phyloP scores from a whole-genome alignment of 108 stramenopile genomes.

The Cyclostephanos invisitatus region DNA sequence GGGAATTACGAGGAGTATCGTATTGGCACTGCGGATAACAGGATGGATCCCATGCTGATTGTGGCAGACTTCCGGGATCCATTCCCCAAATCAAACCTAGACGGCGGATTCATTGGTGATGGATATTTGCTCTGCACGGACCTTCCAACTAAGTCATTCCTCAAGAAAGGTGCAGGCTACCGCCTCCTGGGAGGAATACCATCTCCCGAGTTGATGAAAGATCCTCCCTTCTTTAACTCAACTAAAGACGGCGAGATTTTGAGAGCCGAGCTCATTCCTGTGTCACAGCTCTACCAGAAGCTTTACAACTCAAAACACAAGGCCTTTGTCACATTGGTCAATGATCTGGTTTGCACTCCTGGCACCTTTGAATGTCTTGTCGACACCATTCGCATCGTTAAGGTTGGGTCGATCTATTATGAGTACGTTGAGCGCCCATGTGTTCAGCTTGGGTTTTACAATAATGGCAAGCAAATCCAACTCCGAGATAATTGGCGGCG shows the following conservation, averaged over 20 bases:
- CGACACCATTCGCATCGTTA: slow-evolving; percentile 54
- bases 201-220: slow-evolving; percentile 40
- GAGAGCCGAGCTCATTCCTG: slow-evolving; percentile 17
- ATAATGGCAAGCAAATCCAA: slow-evolving; percentile 46
- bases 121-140: slow-evolving; percentile 65
- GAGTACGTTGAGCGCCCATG: slow-evolving; percentile 60
- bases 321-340: slow-evolving; percentile 28
- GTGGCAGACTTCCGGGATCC: slow-evolving; percentile 49
- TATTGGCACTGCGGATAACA: slow-evolving; percentile 20
- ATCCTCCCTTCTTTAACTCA: slow-evolving; percentile 16
- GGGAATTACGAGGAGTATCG: slow-evolving; percentile 50
- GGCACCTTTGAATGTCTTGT: slow-evolving; percentile 49
- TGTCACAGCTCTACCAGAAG: slow-evolving; percentile 30
- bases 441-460: slow-evolving; percentile 58
- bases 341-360: slow-evolving; percentile 42
- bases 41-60: slow-evolving; percentile 57
- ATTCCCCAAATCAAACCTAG: slow-evolving; percentile 67
- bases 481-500: slow-evolving; percentile 14
- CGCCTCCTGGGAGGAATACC: slow-evolving; percentile 52
- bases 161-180: slow-evolving; percentile 59
- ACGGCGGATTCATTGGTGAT: slow-evolving; percentile 67
- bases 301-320: slow-evolving; percentile 28
- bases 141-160: slow-evolving; percentile 53
- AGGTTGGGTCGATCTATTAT: slow-evolving; percentile 53
- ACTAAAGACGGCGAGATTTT: slow-evolving; percentile 19